Evolutionary conservation across 2,329 filamentous ascomycete genomes (phyloP), one percentile per base, ranked within the genome.

Genomic region (Pseudodiploospora longispora): DNA sequence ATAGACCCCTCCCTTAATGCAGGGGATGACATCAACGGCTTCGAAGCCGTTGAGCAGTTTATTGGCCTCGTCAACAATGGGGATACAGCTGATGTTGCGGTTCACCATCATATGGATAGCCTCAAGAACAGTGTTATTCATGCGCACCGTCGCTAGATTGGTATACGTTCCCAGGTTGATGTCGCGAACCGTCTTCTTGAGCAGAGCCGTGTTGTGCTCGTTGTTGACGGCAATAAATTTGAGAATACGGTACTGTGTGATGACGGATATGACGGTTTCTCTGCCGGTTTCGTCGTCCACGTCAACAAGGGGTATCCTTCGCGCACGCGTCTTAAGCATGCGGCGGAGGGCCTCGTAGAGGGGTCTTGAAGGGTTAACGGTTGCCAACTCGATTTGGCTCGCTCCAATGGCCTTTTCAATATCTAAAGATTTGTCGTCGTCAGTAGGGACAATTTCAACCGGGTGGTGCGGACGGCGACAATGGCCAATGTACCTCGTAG

Each of bases 151-250:
- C 36, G 84, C 80, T 44, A 98, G 69, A 53, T 87, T 76, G 27
- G 75, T 70, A 63, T 95, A 97, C 2, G 88, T 91, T 41, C 93
- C 94, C 6, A 98, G 74, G 28, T 81, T 80, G 44, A 97, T 78
- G 50, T 96, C 89, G 48, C 80, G 79, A 45, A 98, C 74, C 7
- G 88, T 83, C 68, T 95, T 96, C 60, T 87, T 87, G 49, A 98
- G 70, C 59, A 89, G 78, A 55, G 94, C 84, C 4, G 91, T 96
- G 60, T 95, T 86, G 55, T 83, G 82, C 57, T 83, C 79, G 55
- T 78, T 80, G 65, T 98, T 98, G 65, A 98, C 91, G 8, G 93
- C 90, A 50, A 98, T 94, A 63, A 98, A 98, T 63, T 98, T 98
- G 52, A 98, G 78, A 55, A 98, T 97, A 47, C 94, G 85, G 66